Evolutionary conservation across 257 asterid species (phyloP), one percentile per base, ranked within the genome.

Genomic region (Jacaranda mimosifolia): DNA sequence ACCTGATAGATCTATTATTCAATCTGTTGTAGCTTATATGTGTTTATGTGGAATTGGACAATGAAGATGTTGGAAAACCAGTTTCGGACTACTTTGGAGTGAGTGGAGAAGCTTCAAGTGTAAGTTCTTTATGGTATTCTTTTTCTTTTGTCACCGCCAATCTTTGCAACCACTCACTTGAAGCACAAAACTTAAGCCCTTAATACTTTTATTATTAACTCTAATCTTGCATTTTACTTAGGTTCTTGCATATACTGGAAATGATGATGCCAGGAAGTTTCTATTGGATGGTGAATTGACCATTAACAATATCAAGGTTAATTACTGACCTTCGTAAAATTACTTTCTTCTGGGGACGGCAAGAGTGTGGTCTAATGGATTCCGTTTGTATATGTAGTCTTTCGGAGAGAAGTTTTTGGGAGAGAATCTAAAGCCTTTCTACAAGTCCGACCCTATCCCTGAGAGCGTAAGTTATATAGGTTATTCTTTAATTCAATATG

Each of bases 221-320:
- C 26, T 12, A 59, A 62, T 56, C 53, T n/a, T 59, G 11, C 40
- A 19, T 10, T 48, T 72, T 49, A 65, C 58, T n/a, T 48, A 94
- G 98, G 93, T 95, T 83, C 91, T 95, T 18, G 97, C 94, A 68
- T 95, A 89, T 81, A 93, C 99, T 10, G 99, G 99, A 59, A 95
- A 95, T 51, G 99, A 93, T 53, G 99, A 95, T 84, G 81, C 89
- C 63, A 86, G 96, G 79, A 95, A 95, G 78, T 95, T 93, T 81
- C 15, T 88, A 65, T 79, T 93, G 85, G 97, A 93, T 45, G 94
- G 92, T 42, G 97, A 91, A 85, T 75, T 95, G 68, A 85, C 92
- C 70, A 40, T 83, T 45, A 83, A 83, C 83, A 88, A 40, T 64
- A 86, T 95, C 68, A 89, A 91, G 98, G 99, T 94, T 58, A 72